Conservation (phyloP, 495 filamentous ascomycete species). For the Chaetomium tenue region DNA sequence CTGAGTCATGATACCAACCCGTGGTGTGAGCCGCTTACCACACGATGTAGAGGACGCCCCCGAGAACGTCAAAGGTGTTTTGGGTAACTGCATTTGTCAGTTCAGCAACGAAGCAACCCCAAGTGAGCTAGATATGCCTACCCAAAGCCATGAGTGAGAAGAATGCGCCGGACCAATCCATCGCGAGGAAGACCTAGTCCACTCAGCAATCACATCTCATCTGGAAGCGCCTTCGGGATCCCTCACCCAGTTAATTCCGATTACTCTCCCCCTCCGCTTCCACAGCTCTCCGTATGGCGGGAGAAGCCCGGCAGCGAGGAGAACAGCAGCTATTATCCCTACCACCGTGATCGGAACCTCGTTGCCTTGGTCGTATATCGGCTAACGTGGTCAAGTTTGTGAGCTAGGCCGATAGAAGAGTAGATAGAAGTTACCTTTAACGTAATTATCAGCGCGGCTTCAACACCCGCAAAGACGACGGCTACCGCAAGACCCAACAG, state of each 20-base stretch:
- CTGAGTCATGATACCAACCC: neutral
- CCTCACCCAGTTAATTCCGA: conserved; percentile 60
- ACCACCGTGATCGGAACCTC: conserved; percentile 57
- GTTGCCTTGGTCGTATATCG: conserved; percentile 51
- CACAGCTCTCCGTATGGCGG: conserved; percentile 71
- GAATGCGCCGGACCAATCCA: conserved; percentile 70
- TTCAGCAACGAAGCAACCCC: neutral
- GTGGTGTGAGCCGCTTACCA: conserved; percentile 48
- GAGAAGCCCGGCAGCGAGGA: conserved; percentile 69
- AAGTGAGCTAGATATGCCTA: conserved; percentile 30
- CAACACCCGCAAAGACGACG: conserved; percentile 54
- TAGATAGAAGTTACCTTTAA: conserved; percentile 48
- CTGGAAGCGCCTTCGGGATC: too few relatives aligned
- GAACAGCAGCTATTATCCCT: conserved; percentile 63
- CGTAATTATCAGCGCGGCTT: conserved; percentile 62
- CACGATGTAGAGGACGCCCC: conserved; percentile 66
- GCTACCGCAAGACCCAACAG: conserved; percentile 43
- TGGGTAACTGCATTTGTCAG: conserved; percentile 53
- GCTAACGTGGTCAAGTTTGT: conserved; percentile 31
- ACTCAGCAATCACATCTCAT: neutral
- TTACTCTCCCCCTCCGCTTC: conserved; percentile 66
- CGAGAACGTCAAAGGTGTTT: conserved; percentile 66
- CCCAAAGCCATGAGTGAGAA: conserved; percentile 73
- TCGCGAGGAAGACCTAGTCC: conserved; percentile 59
- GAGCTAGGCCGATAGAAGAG: neutral